These are phyloP conservation scores for Pseudisothecium myosuroides DNA, from an alignment of 225 moss, liverwort and hornwort species.

Conservation along the genomic window DNA sequence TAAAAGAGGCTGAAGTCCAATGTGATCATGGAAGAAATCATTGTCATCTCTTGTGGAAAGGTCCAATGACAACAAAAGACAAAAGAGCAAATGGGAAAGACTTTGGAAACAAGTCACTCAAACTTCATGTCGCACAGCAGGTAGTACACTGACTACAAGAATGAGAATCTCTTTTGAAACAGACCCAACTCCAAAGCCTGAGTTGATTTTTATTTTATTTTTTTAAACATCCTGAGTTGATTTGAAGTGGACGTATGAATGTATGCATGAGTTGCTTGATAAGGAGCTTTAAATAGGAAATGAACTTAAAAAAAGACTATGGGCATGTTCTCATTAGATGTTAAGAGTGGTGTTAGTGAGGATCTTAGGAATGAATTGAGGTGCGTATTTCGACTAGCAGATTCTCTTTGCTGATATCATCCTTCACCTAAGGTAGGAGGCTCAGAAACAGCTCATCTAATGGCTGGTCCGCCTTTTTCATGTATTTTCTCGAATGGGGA, in stretches of 20 bases:
- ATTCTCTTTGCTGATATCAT: too few species aligned
- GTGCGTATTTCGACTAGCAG: accelerated
- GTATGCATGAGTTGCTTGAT: background rate
- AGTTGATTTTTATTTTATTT: too few species aligned
- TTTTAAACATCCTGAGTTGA: too few species aligned
- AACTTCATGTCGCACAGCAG: background rate
- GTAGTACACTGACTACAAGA: background rate
- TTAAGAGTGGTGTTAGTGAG: background rate
- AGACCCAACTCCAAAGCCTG: background rate
- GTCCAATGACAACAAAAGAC: background rate
- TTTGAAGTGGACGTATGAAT: background rate
- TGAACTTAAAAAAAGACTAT: accelerated
- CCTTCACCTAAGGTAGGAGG: too few species aligned
- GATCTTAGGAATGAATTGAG: background rate
- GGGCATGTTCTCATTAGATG: background rate
- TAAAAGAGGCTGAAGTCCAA: background rate
- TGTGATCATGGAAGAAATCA: background rate
- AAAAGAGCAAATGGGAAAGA: background rate
- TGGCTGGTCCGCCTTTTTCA: too few species aligned
- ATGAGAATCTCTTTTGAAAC: background rate
- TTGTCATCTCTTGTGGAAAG: background rate
- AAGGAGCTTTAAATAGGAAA: background rate
- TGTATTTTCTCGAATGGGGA: too few species aligned
- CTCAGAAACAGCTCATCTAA: too few species aligned
- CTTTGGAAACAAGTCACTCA: background rate